Conservation (phyloP, 345 rosid species). For the Citrus glauca region DNA sequence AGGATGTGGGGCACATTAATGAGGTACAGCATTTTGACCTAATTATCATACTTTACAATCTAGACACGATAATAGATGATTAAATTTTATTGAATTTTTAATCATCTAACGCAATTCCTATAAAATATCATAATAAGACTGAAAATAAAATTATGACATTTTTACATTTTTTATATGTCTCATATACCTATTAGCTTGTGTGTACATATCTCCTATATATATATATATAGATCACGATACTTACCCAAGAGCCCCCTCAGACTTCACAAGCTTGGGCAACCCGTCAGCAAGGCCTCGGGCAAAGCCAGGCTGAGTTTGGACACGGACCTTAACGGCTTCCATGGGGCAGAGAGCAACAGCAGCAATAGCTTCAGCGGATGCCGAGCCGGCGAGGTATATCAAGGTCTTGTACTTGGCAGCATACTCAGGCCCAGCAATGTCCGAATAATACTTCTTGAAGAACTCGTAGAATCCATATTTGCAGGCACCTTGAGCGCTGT, state of each 20-base stretch:
- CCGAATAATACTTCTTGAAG: conserved; percentile 92
- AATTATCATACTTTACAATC: too few species aligned
- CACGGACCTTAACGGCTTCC: conserved; percentile 95
- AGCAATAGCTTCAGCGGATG: conserved; percentile 88
- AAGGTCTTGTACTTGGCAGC: conserved; percentile 85
- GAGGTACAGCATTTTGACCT: too few species aligned
- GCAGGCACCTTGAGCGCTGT: conserved; percentile 96
- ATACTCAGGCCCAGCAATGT: conserved; percentile 85
- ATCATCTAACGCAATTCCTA: too few species aligned
- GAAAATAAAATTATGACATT: too few species aligned
- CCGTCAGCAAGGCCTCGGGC: conserved; percentile 93
- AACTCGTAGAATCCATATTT: conserved; percentile 84
- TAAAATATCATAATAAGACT: too few species aligned
- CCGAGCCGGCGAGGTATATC: conserved; percentile 92
- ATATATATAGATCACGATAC: neutral
- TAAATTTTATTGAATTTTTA: too few species aligned
- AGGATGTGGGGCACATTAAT: too few species aligned
- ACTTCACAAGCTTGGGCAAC: conserved; percentile 70
- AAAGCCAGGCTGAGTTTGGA: conserved; percentile 95
- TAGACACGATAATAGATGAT: too few species aligned
- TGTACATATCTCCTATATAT: too few species aligned
- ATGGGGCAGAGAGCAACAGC: conserved; percentile 93
- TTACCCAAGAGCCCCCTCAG: conserved; percentile 76
- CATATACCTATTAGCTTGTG: too few species aligned
- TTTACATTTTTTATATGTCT: too few species aligned